phyloP scores from a whole-genome alignment of 75 land plant genomes.

The Larix kaempferi region DNA sequence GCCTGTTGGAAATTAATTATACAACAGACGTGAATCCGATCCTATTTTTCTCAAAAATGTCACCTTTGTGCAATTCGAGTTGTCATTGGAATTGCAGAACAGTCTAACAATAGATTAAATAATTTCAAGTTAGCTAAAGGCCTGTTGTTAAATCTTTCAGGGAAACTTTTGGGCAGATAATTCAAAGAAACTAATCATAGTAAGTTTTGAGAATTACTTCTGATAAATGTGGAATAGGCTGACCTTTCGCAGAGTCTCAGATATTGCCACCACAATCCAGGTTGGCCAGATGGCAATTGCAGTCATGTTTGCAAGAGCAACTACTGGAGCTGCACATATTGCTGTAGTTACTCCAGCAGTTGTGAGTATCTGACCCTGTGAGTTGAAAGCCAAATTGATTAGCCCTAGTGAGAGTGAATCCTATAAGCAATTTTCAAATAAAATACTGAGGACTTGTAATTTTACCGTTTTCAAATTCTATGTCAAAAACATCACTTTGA shows the following conservation, averaged over 20 bases:
- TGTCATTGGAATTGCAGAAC: background rate
- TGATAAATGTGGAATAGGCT: background rate
- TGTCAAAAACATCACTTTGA: background rate
- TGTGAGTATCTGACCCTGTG: slow-evolving; percentile 80
- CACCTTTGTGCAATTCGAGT: background rate
- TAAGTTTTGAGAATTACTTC: slow-evolving; percentile 1
- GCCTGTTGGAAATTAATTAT: background rate
- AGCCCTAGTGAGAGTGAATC: background rate
- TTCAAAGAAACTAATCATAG: background rate
- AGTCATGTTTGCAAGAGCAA: slow-evolving; percentile 56
- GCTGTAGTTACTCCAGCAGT: slow-evolving; percentile 74
- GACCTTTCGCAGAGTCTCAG: slow-evolving; percentile 86
- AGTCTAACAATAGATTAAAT: background rate
- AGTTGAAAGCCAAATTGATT: background rate
- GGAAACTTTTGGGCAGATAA: background rate
- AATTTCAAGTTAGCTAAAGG: background rate
- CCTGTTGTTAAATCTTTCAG: background rate
- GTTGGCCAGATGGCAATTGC: slow-evolving; percentile 77
- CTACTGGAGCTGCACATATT: slow-evolving; percentile 72
- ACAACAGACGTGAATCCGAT: background rate
- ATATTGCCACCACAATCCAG: slow-evolving; percentile 65
- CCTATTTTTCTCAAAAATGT: background rate
- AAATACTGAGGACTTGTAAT: background rate
- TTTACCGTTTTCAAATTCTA: background rate
- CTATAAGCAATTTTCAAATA: background rate